A percentile compares a stretch with the other conserved stretches of the same genome.
These are phyloP conservation scores for Tulasnella sp. DNA, from an alignment of 768 basidiomycete species.

Conservation along the genomic window DNA sequence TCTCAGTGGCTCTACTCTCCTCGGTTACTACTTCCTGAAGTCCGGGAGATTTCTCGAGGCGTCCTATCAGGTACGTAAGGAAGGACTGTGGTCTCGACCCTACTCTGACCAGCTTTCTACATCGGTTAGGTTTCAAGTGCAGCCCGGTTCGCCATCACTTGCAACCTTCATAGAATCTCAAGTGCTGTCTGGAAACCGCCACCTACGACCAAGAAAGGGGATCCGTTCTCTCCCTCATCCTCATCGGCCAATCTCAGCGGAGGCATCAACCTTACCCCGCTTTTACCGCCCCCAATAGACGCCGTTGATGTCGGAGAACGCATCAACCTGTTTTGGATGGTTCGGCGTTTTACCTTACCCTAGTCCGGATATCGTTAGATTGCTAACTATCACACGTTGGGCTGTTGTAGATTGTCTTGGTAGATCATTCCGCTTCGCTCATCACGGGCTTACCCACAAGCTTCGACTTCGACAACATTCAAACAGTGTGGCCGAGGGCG, in stretches of 20 bases:
- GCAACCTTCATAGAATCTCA: slow-evolving; percentile 9
- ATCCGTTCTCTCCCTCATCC: background rate
- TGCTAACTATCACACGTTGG: background rate
- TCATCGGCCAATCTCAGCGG: background rate
- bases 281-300: slow-evolving; percentile 10
- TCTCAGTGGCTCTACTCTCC: slow-evolving; percentile 2
- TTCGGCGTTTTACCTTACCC: background rate
- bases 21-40: slow-evolving; percentile 3
- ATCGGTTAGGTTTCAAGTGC: slow-evolving; percentile 4
- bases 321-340: slow-evolving; percentile 12
- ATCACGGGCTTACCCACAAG: slow-evolving; percentile 10
- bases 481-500: slow-evolving; percentile 11
- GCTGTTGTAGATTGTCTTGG: background rate
- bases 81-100: background rate
- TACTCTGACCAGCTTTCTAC: too few relatives aligned
- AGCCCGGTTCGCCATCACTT: slow-evolving; percentile 8
- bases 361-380: too few relatives aligned
- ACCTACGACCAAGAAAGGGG: background rate
- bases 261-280: background rate
- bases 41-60: slow-evolving; percentile 11
- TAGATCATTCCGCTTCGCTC: slow-evolving; percentile 11
- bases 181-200: slow-evolving; percentile 5
- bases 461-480: slow-evolving; percentile 8
- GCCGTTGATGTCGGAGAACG: slow-evolving; percentile 9
- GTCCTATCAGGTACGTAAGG: slow-evolving; percentile 2